These are phyloP conservation scores for Proteromonas lacertae DNA, from an alignment of 352 stramenopile genomes.

Conservation along the genomic window DNA sequence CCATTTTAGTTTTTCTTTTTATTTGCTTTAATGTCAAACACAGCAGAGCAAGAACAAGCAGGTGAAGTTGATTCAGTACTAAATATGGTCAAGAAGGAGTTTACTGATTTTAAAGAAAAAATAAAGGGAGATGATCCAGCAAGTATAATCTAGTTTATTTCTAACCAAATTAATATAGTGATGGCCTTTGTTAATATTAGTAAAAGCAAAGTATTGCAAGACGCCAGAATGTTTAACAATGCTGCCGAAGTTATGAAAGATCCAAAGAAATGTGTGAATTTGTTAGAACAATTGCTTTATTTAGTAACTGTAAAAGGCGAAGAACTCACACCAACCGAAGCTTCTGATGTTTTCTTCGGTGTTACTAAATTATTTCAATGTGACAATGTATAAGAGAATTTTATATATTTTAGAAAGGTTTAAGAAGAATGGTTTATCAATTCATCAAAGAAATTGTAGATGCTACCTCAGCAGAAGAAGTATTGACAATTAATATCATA, in stretches of 20 bases:
- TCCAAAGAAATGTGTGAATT: slow-evolving; percentile 82
- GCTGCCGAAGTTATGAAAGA: slow-evolving; percentile 71
- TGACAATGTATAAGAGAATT: slow-evolving; percentile 79
- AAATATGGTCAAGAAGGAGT: too few species aligned
- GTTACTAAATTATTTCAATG: slow-evolving; percentile 98
- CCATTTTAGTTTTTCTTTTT: too few species aligned
- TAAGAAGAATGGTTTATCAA: slow-evolving; percentile 92
- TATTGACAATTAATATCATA: too few species aligned
- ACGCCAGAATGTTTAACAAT: slow-evolving; percentile 93
- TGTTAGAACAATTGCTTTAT: slow-evolving; percentile 94
- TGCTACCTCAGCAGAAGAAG: slow-evolving; percentile 40
- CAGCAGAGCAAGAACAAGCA: too few species aligned
- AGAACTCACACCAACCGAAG: slow-evolving; percentile 66
- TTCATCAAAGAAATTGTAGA: slow-evolving; percentile 76
- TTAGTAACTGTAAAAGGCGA: slow-evolving; percentile 66
- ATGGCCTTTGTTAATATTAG: slow-evolving; percentile 67
- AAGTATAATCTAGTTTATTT: background rate
- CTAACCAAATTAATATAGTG: slow-evolving; percentile 12
- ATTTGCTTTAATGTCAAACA: too few species aligned
- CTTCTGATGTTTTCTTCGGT: slow-evolving; percentile 90
- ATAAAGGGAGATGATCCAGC: too few species aligned
- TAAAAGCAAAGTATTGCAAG: slow-evolving; percentile 76
- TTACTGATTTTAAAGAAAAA: too few species aligned
- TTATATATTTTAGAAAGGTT: too few species aligned
- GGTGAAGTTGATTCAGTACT: too few species aligned